Evolutionary conservation across 371 early-diverging fungal species (phyloP).

Genomic region (Apophysomyces sp.): DNA sequence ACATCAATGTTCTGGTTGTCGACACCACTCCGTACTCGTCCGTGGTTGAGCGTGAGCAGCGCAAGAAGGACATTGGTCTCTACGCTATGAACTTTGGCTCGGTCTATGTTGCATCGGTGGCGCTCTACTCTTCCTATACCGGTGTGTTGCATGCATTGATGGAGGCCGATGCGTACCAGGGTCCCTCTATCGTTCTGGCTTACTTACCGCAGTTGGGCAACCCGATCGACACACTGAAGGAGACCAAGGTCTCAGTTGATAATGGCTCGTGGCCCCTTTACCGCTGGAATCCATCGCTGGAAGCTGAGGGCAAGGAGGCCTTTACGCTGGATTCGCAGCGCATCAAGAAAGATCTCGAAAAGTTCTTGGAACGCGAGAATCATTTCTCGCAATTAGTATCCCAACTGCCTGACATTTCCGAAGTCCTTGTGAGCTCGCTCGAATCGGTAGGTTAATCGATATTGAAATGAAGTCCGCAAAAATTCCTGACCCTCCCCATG

Average conservation of each 20-base stretch:
- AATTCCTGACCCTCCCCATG: neutral
- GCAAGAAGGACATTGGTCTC: constrained; percentile 93
- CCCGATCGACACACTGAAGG: constrained; percentile 75
- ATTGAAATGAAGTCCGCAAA: too few relatives aligned
- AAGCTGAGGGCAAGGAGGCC: constrained; percentile 58
- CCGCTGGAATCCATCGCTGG: constrained; percentile 84
- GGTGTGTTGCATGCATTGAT: constrained; percentile 84
- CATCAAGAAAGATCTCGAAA: constrained; percentile 77
- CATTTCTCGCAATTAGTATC: constrained; percentile 73
- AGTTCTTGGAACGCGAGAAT: constrained; percentile 83
- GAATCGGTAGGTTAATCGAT: constrained; percentile 34
- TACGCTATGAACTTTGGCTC: constrained; percentile 93
- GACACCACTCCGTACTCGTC: constrained; percentile 78
- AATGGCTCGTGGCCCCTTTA: constrained; percentile 92
- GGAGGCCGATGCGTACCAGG: constrained; percentile 89
- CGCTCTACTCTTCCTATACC: constrained; percentile 82
- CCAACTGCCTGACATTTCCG: constrained; percentile 62
- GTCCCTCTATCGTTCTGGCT: constrained; percentile 87
- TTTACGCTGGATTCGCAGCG: constrained; percentile 86
- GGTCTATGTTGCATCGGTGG: constrained; percentile 89
- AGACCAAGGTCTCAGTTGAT: constrained; percentile 89
- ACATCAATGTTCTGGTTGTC: constrained; percentile 87
- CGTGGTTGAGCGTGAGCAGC: constrained; percentile 54
- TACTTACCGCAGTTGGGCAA: constrained; percentile 71
- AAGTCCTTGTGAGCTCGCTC: constrained; percentile 48